phyloP scores from a whole-genome alignment of 306 rosid species.

The Fragaria vesca region DNA sequence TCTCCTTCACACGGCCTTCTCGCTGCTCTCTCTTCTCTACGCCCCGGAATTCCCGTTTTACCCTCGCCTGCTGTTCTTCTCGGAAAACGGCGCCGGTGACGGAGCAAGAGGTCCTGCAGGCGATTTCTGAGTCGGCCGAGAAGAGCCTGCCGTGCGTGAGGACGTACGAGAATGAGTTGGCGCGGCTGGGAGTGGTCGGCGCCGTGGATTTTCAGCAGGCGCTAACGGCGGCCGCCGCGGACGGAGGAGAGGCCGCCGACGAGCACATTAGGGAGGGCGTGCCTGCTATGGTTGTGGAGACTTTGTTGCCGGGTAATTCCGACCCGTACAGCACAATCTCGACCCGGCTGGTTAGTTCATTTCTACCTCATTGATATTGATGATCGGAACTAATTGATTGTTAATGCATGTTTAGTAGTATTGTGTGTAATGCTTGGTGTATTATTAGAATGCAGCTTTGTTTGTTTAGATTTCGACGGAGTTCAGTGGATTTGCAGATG shows the following conservation, averaged over 20 bases:
- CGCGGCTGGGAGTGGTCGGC: constrained; percentile 69
- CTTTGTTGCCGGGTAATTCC: constrained; percentile 64
- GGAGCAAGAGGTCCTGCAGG: constrained; percentile 70
- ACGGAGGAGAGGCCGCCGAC: constrained; percentile 76
- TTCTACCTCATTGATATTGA: constrained; percentile 12
- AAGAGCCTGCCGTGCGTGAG: constrained; percentile 74
- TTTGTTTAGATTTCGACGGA: not conserved
- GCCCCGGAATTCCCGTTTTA: constrained; percentile 24
- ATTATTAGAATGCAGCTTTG: not conserved
- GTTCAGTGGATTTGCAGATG: not conserved
- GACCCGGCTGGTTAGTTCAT: constrained; percentile 71
- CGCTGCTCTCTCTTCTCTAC: constrained; percentile 11
- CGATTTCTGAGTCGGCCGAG: constrained; percentile 60
- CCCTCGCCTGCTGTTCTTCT: constrained; percentile 40
- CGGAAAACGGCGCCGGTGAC: constrained; percentile 47
- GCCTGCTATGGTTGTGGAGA: constrained; percentile 90
- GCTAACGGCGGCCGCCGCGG: constrained; percentile 85
- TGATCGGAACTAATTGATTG: not conserved
- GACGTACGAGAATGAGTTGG: constrained; percentile 64
- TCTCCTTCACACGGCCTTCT: constrained; percentile 23
- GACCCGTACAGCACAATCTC: constrained; percentile 68
- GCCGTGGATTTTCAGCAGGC: constrained; percentile 75
- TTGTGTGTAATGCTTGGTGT: not conserved
- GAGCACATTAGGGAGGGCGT: constrained; percentile 65
- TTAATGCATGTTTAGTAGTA: not conserved